Percentiles rank a stretch among this genome's conserved stretches.
These are phyloP conservation scores for Agrostemma githago DNA, from an alignment of 148 eudicot genomes.

Conservation along the genomic window DNA sequence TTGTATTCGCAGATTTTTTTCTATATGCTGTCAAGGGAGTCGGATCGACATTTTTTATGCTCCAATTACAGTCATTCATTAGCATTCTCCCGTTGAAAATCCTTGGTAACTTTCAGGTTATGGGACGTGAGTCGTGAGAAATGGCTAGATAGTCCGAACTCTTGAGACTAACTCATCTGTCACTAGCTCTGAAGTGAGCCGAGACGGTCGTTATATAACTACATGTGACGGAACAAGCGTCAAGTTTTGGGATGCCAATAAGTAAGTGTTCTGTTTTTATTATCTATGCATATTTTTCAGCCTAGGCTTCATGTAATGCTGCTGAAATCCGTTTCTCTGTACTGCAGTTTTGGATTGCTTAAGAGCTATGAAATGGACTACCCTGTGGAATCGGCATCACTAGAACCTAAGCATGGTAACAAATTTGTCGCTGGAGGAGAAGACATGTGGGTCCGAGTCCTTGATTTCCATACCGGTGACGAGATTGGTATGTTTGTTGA, in stretches of 20 bases:
- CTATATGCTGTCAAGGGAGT: neutral
- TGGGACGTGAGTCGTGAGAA: conserved; percentile 91
- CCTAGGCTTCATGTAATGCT: conserved; percentile 2
- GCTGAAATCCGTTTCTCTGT: neutral
- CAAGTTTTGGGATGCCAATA: conserved; percentile 91
- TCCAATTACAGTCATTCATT: neutral
- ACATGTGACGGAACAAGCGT: conserved; percentile 86
- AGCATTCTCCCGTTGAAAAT: neutral
- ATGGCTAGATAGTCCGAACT: conserved; percentile 64
- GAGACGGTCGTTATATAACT: conserved; percentile 83
- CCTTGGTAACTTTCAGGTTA: conserved; percentile 35
- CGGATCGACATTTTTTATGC: neutral
- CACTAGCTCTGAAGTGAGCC: conserved; percentile 91
- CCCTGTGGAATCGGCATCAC: conserved; percentile 80
- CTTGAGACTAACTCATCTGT: conserved; percentile 82
- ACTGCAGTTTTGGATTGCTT: conserved; percentile 75
- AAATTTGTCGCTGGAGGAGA: conserved; percentile 93
- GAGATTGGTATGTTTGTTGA: conserved; percentile 53
- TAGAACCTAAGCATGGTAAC: conserved; percentile 84
- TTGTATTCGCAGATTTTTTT: no score
- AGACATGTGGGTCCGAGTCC: conserved; percentile 92
- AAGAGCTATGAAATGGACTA: conserved; percentile 85
- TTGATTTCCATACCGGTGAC: conserved; percentile 81
- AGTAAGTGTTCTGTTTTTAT: conserved; percentile 38
- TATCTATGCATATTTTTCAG: neutral